phyloP scores from a whole-genome alignment of 352 stramenopile species.

The Aphanomyces invadans region DNA sequence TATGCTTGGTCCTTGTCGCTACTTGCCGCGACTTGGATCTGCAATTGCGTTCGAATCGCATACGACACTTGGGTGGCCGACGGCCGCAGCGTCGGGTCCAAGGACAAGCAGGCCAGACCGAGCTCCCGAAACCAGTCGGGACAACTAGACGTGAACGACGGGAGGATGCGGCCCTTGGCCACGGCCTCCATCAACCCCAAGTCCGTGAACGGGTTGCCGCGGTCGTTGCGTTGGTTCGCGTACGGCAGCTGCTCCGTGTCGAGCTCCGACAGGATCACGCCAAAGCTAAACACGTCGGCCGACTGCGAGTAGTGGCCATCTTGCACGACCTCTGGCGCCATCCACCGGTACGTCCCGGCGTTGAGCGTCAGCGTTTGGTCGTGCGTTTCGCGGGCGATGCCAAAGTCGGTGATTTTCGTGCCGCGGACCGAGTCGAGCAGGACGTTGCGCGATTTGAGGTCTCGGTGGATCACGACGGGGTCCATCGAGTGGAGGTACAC shows the following conservation, averaged over 20 bases:
- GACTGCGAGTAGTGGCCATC: constrained; percentile 50
- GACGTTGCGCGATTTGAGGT: constrained; percentile 63
- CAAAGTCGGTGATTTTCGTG: constrained; percentile 63
- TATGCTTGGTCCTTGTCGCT: no score
- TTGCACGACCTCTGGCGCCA: constrained; percentile 45
- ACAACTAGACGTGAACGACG: background rate
- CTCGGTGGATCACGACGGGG: constrained; percentile 54
- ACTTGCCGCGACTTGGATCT: no score
- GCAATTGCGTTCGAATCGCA: background rate
- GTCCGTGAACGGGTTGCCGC: background rate
- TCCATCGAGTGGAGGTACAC: constrained; percentile 66
- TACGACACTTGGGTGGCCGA: background rate
- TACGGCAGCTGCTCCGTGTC: constrained; percentile 29
- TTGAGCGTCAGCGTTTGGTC: constrained; percentile 58
- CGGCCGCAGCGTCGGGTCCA: background rate
- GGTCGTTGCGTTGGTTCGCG: constrained; percentile 1
- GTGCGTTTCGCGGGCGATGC: constrained; percentile 50
- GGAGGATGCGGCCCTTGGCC: background rate
- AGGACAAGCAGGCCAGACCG: background rate
- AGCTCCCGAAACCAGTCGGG: background rate
- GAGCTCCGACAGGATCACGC: constrained; percentile 73
- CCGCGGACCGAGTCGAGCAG: constrained; percentile 46
- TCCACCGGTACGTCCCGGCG: constrained; percentile 44
- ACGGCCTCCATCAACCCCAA: background rate
- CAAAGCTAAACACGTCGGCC: constrained; percentile 48